Evolutionary conservation across 2,329 filamentous ascomycete genomes (phyloP), one percentile per base, ranked within the genome.

Genomic region (Dactylellina drechsleri): DNA sequence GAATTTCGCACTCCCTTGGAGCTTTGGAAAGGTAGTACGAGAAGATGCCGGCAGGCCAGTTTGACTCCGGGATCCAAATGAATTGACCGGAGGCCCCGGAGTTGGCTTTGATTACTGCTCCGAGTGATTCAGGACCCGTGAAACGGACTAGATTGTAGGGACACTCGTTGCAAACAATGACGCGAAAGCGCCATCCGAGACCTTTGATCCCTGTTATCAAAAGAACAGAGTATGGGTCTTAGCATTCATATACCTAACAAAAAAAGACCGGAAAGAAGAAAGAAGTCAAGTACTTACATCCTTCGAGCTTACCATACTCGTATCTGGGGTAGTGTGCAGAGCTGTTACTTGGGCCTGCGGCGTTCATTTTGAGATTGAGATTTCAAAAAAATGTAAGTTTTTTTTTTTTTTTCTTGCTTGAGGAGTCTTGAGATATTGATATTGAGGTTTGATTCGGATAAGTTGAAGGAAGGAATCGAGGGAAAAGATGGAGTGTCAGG

Each of bases 141-240:
- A n/a, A 4, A 2, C 36, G 36, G 16, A 43, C 8, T 2, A 58
- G 13, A 15, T 58, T 36, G 4, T 10, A 58, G 0, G 36, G 54
- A 12, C 10, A 58, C 16, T 58, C 54, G 18, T 58, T 58, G 36
- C 26, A 26, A 1, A 58, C 7, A 16, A 58, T 58, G 7, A 58
- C 13, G 2, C 54, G n/a, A 12, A 58, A 58, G 1, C 8, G 23
- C 54, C 36, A 58, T 1, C 52, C 20, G 10, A 54, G 26, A 1
- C 20, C 20, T 16, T 15, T 28, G 52, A 16, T 54, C 2, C 16
- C 52, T 54, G 52, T 18, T 15, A 20, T 20, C 3, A 36, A 20
- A 36, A 23, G 26, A n/a, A 23, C 23, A 23, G 23, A 23, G 23
- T 23, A 23, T 23, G 13, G 43, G 13, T 47, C 4, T 47, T 15